These are phyloP conservation scores for Mycena leptocephala DNA, from an alignment of 768 basidiomycete genomes.

Conservation along the genomic window DNA sequence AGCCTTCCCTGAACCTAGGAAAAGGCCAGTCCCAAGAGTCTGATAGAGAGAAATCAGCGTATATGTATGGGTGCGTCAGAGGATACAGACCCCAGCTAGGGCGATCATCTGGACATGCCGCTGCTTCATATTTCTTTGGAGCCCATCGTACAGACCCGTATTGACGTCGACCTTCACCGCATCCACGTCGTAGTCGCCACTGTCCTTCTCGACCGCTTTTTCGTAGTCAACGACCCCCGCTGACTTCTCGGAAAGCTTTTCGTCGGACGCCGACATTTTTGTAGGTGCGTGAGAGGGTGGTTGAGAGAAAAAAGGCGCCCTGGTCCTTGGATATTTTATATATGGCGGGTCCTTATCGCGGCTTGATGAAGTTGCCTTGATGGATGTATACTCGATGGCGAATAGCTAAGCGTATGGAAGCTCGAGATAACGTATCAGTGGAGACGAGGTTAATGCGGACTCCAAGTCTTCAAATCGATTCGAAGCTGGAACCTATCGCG, in stretches of 20 bases:
- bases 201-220: neutral
- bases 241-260: neutral
- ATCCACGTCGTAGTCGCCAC: slow-evolving; percentile 1
- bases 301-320: neutral
- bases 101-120: slow-evolving; percentile 34
- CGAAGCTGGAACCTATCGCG: too few relatives aligned
- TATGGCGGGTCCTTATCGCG: neutral
- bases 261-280: neutral
- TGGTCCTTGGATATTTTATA: neutral
- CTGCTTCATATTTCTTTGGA: slow-evolving; percentile 33
- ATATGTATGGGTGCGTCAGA: neutral
- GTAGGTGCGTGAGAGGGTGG: neutral
- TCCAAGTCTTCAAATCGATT: too few relatives aligned
- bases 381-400: too few relatives aligned
- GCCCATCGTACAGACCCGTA: slow-evolving; percentile 24
- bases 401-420: too few relatives aligned
- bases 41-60: slow-evolving; percentile 48
- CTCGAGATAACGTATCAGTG: too few relatives aligned
- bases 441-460: too few relatives aligned
- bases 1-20: slow-evolving; percentile 67
- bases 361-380: neutral
- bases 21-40: slow-evolving; percentile 71
- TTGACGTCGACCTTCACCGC: slow-evolving; percentile 30
- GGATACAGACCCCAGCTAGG: slow-evolving; percentile 18
- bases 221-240: neutral